phyloP scores from a whole-genome alignment of 2,329 filamentous ascomycete genomes.

The Colletotrichum melonis region DNA sequence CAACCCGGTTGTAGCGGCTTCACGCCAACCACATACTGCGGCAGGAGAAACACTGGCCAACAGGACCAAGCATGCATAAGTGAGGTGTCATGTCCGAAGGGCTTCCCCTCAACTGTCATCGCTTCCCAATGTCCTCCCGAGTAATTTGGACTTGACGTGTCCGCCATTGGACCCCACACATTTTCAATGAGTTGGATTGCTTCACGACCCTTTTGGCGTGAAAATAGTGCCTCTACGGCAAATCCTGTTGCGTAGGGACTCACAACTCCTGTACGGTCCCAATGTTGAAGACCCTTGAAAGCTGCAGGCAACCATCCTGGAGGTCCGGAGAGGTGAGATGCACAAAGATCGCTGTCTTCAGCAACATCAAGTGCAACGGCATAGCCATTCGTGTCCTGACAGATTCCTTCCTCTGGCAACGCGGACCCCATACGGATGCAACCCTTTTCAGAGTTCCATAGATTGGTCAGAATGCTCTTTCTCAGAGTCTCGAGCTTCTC shows the following conservation, averaged over 20 bases:
- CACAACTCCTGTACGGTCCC: slow-evolving; percentile 1
- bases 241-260: slow-evolving; percentile 28
- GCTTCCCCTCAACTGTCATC: slow-evolving; percentile 17
- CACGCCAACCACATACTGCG: slow-evolving; percentile 21
- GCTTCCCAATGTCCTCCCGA: slow-evolving; percentile 28
- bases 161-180: slow-evolving; percentile 24
- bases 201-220: not conserved
- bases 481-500: not conserved
- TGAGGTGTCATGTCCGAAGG: slow-evolving; percentile 19
- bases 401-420: slow-evolving; percentile 6
- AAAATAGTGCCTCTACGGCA: slow-evolving; percentile 27
- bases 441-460: slow-evolving; percentile 9
- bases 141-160: slow-evolving; percentile 7
- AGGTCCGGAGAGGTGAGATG: not conserved
- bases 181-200: slow-evolving; percentile 8
- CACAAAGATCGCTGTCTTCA: not conserved
- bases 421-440: slow-evolving; percentile 9
- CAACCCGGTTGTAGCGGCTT: slow-evolving; percentile 17
- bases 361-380: not conserved
- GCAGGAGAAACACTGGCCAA: slow-evolving; percentile 27
- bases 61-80: slow-evolving; percentile 29
- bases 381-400: slow-evolving; percentile 24
- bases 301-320: not conserved
- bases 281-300: slow-evolving; percentile 13
- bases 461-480: not conserved